These are phyloP conservation scores for Verbena officinalis DNA, from an alignment of 257 asterid species.

Conservation along the genomic window DNA sequence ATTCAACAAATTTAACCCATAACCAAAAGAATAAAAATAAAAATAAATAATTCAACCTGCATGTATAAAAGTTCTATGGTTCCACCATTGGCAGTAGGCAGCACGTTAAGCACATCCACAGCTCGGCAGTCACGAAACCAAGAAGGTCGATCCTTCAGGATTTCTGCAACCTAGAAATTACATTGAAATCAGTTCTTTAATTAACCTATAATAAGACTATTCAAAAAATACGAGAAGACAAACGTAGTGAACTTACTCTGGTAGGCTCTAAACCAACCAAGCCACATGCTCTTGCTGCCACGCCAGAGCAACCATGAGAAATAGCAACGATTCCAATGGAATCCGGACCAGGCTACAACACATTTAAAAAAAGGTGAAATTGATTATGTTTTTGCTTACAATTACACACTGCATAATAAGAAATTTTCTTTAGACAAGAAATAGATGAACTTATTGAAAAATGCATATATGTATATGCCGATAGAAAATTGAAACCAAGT, in stretches of 20 bases:
- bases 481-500: background rate
- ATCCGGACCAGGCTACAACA: slow-evolving; percentile 97
- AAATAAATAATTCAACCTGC: slow-evolving; percentile 54
- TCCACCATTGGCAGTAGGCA: slow-evolving; percentile 98
- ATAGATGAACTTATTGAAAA: background rate
- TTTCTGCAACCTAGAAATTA: slow-evolving; percentile 75
- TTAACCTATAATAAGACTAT: background rate
- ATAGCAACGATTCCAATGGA: slow-evolving; percentile 99
- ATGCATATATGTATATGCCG: background rate
- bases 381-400: background rate
- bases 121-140: slow-evolving; percentile 97
- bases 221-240: background rate
- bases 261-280: slow-evolving; percentile 93
- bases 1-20: background rate
- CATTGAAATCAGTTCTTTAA: background rate
- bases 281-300: slow-evolving; percentile 97
- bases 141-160: slow-evolving; percentile 92
- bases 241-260: slow-evolving; percentile 52
- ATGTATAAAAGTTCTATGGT: slow-evolving; percentile 89
- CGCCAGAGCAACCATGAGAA: slow-evolving; percentile 98
- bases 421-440: background rate
- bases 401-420: background rate
- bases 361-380: slow-evolving; percentile 10
- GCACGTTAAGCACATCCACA: slow-evolving; percentile 76
- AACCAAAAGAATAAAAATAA: background rate